Evolutionary conservation across 2,329 filamentous ascomycete genomes (phyloP), one percentile per base, ranked within the genome.

Genomic region (Colletotrichum truncatum): DNA sequence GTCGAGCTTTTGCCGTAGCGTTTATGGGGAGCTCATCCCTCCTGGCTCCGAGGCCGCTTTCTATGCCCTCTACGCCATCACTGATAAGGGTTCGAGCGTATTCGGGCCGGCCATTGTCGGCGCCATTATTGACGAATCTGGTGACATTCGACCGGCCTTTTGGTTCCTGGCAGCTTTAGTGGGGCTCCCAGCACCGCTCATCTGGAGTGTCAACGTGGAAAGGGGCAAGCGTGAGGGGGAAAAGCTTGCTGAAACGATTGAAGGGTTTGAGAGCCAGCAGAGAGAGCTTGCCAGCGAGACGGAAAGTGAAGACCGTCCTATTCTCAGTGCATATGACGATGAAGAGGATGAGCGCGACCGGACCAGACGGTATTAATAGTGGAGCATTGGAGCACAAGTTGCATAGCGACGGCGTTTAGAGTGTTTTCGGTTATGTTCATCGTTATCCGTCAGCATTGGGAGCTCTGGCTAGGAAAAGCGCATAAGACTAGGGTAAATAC

Each of bases 51-150:
- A 99, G 78, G 94, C 96, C 0, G 94, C 95, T 0, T 99, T 99
- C 75, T 99, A 97, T 75, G 94, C 95, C 0, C 84, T 99, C 2
- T 99, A 98, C 75, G 96, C 96, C 34, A 98, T 98, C 68, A 98
- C 96, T 2, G 96, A 99, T 77, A 99, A 99, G 78, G 94, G 95
- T 1, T 96, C 92, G 21, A 97, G 93, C 74, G 85, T 98, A 2
- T 98, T 99, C 77, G 96, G 96, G 0, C 96, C 96, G 0, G 92
- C 93, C 0, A 95, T 99, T 74, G 96, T 99, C 0, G 96, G 94
- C 1, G 89, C 90, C 11, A 97, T 99, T 69, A 97, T 96, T 11
- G 94, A 98, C 77, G 87, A 83, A 53, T 91, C 91, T 26, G 92
- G 92, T 5, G 90, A 92, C 70, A 95, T 96, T 64, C 85, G 93